A percentile compares a stretch with the other conserved stretches of the same genome.
Evolutionary conservation across 1,139 yeast species (phyloP).

Genomic region (Geotrichum fermentans): DNA sequence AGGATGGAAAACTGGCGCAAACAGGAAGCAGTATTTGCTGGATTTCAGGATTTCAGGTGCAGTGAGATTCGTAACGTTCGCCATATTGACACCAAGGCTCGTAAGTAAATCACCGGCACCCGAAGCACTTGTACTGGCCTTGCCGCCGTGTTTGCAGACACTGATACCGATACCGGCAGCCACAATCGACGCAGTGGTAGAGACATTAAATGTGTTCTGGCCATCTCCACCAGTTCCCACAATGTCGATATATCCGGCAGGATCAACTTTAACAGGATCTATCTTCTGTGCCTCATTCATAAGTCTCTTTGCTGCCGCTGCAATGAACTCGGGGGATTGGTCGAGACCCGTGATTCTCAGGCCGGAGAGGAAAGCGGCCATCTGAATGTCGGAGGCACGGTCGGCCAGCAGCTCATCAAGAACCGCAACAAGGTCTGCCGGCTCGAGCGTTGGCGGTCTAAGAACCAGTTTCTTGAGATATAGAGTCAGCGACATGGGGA

Average conservation of each 20-base stretch:
- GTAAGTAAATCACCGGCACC: constrained; percentile 89
- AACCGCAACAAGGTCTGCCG: constrained; percentile 57
- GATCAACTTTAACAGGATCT: constrained; percentile 40
- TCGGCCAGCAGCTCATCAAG: constrained; percentile 56
- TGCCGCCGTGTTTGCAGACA: constrained; percentile 92
- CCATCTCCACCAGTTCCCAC: constrained; percentile 99
- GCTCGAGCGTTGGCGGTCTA: constrained; percentile 56
- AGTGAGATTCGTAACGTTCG: constrained; percentile 59
- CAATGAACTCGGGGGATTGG: constrained; percentile 72
- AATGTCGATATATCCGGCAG: constrained; percentile 67
- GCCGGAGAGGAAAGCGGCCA: constrained; percentile 74
- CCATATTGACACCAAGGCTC: constrained; percentile 70
- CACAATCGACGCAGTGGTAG: constrained; percentile 90
- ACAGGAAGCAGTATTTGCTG: constrained; percentile 65
- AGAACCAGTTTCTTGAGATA: constrained; percentile 57
- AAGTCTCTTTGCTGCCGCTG: constrained; percentile 76
- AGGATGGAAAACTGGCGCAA: constrained; percentile 94
- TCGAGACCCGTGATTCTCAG: constrained; percentile 73
- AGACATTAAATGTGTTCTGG: constrained; percentile 91
- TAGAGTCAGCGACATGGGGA: constrained; percentile 47
- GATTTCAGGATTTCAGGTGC: constrained; percentile 57
- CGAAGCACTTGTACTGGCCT: constrained; percentile 86
- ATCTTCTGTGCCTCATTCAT: constrained; percentile 43
- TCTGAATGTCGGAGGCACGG: constrained; percentile 61
- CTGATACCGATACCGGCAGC: constrained; percentile 85